Conservation (phyloP, 306 rosid genomes). For the Malus asiatica region DNA sequence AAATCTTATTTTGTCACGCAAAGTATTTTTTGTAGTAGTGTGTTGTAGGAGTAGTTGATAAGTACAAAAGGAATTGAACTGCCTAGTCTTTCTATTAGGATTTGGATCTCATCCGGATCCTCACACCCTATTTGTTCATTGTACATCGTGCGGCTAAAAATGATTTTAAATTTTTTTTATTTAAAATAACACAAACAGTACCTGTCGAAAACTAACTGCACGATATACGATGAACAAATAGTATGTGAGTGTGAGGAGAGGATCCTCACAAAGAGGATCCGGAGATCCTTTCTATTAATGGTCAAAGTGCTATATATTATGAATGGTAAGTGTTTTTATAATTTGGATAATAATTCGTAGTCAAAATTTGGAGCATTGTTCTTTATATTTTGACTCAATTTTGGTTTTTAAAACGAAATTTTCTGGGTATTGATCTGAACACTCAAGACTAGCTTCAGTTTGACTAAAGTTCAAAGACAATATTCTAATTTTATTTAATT, state of each 20-base stretch:
- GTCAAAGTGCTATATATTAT: not conserved
- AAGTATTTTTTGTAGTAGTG: too few species aligned
- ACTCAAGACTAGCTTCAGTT: not conserved
- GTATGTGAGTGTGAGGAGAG: too few species aligned
- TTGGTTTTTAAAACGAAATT: not conserved
- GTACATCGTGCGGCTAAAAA: too few species aligned
- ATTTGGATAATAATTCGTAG: not conserved
- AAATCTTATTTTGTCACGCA: too few species aligned
- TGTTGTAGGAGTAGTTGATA: not conserved
- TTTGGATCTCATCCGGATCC: too few species aligned
- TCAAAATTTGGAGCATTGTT: not conserved
- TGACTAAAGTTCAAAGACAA: not conserved
- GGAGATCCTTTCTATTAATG: not conserved
- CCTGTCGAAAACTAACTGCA: accelerated
- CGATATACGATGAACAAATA: too few species aligned
- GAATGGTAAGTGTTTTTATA: not conserved
- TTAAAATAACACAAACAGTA: too few species aligned
- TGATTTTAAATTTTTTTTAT: too few species aligned
- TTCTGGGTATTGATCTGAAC: not conserved
- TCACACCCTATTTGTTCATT: too few species aligned
- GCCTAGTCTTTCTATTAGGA: not conserved
- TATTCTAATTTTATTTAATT: not conserved
- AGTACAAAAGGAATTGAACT: not conserved
- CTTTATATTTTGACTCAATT: not conserved
- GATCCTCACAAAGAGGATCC: too few species aligned